A percentile compares a stretch with the other conserved stretches of the same genome.
These are phyloP conservation scores for Solanum appendiculatum DNA, from an alignment of 257 asterid genomes.

Conservation along the genomic window DNA sequence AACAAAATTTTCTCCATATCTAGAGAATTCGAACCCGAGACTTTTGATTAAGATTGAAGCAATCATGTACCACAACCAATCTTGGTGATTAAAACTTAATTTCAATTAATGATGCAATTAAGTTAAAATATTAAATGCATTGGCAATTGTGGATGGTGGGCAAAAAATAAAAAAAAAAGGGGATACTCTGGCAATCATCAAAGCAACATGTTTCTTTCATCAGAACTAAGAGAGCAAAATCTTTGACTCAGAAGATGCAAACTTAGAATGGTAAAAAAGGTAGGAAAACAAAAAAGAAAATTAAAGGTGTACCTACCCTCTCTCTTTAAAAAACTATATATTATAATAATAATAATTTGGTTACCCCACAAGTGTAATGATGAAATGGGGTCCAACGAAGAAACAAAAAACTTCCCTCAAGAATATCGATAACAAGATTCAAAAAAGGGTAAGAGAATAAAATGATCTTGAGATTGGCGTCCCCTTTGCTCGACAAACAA, in stretches of 20 bases:
- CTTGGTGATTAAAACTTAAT: background rate
- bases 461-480: slow-evolving; percentile 68
- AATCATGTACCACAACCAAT: background rate
- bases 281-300: background rate
- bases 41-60: background rate
- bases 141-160: background rate
- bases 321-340: background rate
- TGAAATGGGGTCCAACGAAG: background rate
- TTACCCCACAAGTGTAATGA: background rate
- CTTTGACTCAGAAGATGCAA: slow-evolving; percentile 76
- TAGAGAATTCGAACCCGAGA: too few relatives aligned
- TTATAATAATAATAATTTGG: background rate
- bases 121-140: background rate
- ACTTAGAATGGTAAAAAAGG: slow-evolving; percentile 37
- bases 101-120: background rate
- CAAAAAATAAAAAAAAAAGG: background rate
- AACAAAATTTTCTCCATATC: background rate
- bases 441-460: slow-evolving; percentile 13
- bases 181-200: slow-evolving; percentile 60
- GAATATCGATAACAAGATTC: slow-evolving; percentile 53
- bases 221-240: slow-evolving; percentile 27
- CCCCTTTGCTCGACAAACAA: slow-evolving; percentile 47
- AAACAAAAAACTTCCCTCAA: slow-evolving; percentile 11
- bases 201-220: slow-evolving; percentile 48
- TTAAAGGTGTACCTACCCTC: background rate